Conservation (phyloP, 1,284 basidiomycete genomes). For the Bjerkandera adusta region DNA sequence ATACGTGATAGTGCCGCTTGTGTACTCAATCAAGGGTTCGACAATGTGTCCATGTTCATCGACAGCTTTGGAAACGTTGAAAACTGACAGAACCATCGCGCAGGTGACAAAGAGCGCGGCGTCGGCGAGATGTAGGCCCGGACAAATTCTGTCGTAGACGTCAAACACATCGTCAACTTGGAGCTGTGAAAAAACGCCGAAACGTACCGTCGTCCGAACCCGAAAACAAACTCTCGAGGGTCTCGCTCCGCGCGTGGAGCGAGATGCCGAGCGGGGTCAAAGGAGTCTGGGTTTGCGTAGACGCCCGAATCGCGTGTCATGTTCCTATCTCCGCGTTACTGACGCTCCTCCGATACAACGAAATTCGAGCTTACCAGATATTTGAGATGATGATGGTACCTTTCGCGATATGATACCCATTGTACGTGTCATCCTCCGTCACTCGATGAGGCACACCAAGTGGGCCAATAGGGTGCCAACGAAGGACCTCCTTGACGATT, state of each 20-base stretch:
- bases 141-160: neutral
- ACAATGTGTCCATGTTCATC: conserved; percentile 1
- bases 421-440: conserved; percentile 28
- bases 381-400: conserved; percentile 25
- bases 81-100: conserved; percentile 18
- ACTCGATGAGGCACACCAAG: conserved; percentile 27
- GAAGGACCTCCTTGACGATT: conserved; percentile 28
- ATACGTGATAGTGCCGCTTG: conserved; percentile 25
- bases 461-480: conserved; percentile 30
- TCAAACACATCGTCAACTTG: neutral
- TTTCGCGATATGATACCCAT: conserved; percentile 30
- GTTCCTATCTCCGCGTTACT: neutral
- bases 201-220: conserved; percentile 13
- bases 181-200: neutral
- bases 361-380: conserved; percentile 13
- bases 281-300: conserved; percentile 26
- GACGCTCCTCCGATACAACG: too few species aligned
- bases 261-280: conserved; percentile 29
- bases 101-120: conserved; percentile 20
- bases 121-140: conserved; percentile 17
- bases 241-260: conserved; percentile 4
- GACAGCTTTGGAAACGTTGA: conserved; percentile 17
- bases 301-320: conserved; percentile 19
- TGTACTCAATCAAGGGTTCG: conserved; percentile 18
- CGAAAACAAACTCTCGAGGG: conserved; percentile 8